Evolutionary conservation across 768 basidiomycete genomes (phyloP).

Genomic region (Rhizopogon vulgaris): DNA sequence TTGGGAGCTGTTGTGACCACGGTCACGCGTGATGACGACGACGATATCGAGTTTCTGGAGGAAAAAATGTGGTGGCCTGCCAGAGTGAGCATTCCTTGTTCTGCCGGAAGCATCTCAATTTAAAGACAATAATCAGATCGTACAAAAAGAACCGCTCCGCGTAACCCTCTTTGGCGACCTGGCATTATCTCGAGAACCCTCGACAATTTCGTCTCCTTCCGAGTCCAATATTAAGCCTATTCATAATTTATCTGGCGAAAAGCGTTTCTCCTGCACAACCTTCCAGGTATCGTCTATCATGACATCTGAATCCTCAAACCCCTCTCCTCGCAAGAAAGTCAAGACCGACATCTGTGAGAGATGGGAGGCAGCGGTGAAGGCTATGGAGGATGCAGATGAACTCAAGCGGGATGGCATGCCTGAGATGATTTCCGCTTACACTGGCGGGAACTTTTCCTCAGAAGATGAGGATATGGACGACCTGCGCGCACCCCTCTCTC

Average conservation of each 20-base stretch:
- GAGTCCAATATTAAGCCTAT: constrained; percentile 37
- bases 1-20: constrained; percentile 25
- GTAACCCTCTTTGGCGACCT: constrained; percentile 27
- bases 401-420: constrained; percentile 47
- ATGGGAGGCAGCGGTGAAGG: constrained; percentile 45
- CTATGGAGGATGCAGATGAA: constrained; percentile 36
- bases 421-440: constrained; percentile 27
- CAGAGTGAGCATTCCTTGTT: constrained; percentile 36
- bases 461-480: not conserved
- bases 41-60: constrained; percentile 12
- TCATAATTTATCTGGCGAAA: constrained; percentile 23
- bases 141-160: constrained; percentile 22
- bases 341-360: constrained; percentile 22
- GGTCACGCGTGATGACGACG: constrained; percentile 19
- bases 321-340: constrained; percentile 41
- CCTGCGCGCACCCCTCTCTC: not conserved
- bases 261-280: constrained; percentile 38
- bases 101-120: constrained; percentile 2
- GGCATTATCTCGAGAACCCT: constrained; percentile 17
- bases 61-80: constrained; percentile 65
- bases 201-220: constrained; percentile 28
- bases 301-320: constrained; percentile 1
- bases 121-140: constrained; percentile 11
- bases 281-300: constrained; percentile 19
- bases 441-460: constrained; percentile 11